phyloP scores from a whole-genome alignment of 495 filamentous ascomycete species.

The Oidiodendron maius region DNA sequence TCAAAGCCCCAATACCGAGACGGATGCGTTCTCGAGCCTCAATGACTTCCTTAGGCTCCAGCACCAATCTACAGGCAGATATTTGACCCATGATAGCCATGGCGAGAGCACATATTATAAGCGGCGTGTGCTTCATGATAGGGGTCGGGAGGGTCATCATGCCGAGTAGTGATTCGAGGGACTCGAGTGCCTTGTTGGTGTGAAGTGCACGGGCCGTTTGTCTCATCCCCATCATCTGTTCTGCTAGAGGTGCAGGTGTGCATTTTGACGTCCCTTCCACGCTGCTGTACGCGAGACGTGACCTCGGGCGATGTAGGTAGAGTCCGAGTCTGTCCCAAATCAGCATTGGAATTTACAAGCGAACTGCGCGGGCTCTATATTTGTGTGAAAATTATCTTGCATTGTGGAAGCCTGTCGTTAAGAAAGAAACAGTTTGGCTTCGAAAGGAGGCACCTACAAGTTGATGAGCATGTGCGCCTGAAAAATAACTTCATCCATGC shows the following conservation, averaged over 20 bases:
- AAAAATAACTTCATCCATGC: constrained; percentile 66
- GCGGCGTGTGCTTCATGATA: constrained; percentile 56
- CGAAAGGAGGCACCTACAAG: constrained; percentile 17
- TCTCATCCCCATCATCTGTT: constrained; percentile 24
- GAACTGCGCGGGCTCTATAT: no score
- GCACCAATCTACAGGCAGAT: constrained; percentile 43
- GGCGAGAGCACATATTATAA: constrained; percentile 60
- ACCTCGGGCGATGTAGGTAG: constrained; percentile 51
- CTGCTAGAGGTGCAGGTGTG: constrained; percentile 31
- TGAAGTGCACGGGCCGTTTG: constrained; percentile 43
- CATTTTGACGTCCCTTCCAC: constrained; percentile 32
- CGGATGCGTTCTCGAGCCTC: constrained; percentile 56
- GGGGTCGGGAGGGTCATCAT: constrained; percentile 57
- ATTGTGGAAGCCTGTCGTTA: no score
- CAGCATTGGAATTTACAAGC: neutral
- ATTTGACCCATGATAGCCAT: constrained; percentile 39
- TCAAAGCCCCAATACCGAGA: constrained; percentile 61
- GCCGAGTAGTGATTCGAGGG: constrained; percentile 56
- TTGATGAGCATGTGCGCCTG: constrained; percentile 60
- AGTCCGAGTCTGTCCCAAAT: neutral
- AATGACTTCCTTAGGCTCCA: constrained; percentile 45
- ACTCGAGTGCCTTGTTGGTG: constrained; percentile 58
- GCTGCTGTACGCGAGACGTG: constrained; percentile 26
- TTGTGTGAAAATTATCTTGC: no score
- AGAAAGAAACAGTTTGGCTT: no score